Evolutionary conservation across 192 early-diverging fungal species (phyloP).

Genomic region (Lobosporangium transversale): DNA sequence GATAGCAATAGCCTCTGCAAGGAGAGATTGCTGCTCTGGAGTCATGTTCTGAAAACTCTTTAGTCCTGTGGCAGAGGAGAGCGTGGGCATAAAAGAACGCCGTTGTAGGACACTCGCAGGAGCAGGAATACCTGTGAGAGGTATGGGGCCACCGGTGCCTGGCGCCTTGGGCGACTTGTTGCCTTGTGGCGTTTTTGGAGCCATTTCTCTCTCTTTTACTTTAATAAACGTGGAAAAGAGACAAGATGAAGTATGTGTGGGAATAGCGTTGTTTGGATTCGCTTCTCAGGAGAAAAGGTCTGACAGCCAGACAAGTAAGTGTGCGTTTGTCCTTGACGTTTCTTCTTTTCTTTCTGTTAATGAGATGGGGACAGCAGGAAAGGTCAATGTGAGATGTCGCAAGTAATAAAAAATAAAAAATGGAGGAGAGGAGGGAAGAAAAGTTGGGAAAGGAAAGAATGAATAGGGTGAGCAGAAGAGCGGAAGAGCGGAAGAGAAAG

Average conservation of each 20-base stretch:
- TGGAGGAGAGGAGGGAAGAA: not conserved
- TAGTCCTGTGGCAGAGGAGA: slow-evolving; percentile 6
- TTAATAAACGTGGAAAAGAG: not conserved
- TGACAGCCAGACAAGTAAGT: not conserved
- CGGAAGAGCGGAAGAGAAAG: not conserved
- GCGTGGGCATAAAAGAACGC: slow-evolving; percentile 12
- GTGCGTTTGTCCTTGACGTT: no score
- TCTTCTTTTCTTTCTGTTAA: no score
- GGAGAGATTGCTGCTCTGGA: slow-evolving; percentile 48
- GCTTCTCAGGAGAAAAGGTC: not conserved
- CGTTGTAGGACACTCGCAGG: slow-evolving; percentile 17
- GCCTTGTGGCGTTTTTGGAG: slow-evolving; percentile 30
- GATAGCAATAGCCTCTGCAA: slow-evolving; percentile 49
- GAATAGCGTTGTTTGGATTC: no score
- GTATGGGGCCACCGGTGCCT: slow-evolving; percentile 14
- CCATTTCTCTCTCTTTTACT: slow-evolving; percentile 14
- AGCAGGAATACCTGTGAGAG: slow-evolving; percentile 32
- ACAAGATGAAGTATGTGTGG: no score
- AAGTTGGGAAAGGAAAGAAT: not conserved
- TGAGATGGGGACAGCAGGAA: no score
- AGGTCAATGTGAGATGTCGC: no score
- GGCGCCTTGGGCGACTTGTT: slow-evolving; percentile 36
- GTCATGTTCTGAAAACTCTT: slow-evolving; percentile 38
- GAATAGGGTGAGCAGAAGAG: not conserved
- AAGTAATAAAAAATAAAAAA: no score